Conservation (phyloP, 2,329 filamentous ascomycete species). For the Colletotrichum gigasporum region DNA sequence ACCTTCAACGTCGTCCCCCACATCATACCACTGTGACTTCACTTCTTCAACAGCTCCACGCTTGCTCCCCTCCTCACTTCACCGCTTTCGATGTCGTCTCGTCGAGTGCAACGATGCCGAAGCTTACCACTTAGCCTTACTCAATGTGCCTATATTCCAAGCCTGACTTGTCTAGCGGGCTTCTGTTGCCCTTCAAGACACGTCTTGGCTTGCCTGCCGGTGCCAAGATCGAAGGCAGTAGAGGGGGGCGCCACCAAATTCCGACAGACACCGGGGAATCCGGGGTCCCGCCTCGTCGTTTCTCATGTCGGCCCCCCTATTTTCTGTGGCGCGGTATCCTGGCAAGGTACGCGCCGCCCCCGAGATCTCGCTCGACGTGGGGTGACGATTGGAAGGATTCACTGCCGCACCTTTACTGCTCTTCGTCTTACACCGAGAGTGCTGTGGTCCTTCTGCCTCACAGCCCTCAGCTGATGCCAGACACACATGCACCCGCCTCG, state of each 20-base stretch:
- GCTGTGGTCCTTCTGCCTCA: background rate
- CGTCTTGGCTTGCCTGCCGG: background rate
- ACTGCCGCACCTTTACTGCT: background rate
- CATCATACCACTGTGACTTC: too few relatives aligned
- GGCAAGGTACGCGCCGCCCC: background rate
- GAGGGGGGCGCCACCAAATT: background rate
- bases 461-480: background rate
- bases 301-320: background rate
- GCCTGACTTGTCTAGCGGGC: too few relatives aligned
- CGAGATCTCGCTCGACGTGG: background rate
- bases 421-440: background rate
- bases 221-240: too few relatives aligned
- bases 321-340: background rate
- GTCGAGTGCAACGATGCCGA: too few relatives aligned
- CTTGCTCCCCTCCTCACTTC: too few relatives aligned
- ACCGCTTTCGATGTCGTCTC: too few relatives aligned
- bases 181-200: conserved; percentile 1
- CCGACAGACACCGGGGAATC: background rate
- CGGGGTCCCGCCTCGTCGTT: background rate
- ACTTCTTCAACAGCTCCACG: too few relatives aligned
- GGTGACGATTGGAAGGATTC: background rate
- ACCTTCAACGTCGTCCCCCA: too few relatives aligned
- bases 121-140: too few relatives aligned
- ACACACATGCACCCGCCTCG: background rate
- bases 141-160: too few relatives aligned